Base-by-base conservation (phyloP, 2,329 filamentous ascomycete genomes). In the Colletotrichum musae region DNA sequence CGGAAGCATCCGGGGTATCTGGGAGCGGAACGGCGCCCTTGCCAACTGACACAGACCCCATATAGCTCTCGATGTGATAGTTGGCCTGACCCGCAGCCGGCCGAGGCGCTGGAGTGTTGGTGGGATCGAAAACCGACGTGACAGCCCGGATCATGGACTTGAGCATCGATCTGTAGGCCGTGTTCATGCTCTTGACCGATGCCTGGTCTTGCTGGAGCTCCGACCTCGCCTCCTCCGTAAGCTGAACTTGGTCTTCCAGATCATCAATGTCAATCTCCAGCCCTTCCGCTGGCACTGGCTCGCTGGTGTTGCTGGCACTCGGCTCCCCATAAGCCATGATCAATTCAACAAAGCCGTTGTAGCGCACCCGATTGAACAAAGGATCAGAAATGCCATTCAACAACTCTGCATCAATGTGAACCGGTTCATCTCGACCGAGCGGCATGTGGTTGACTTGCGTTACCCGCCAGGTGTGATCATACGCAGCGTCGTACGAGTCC, bases 401-500 rank as follows among this genome's bases (percentile, higher is more conserved):
- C 28, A 95, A 88, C 67, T 94, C 90, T 26, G 92, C 89, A 54
- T 92, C 87, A 72, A 98, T 88, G 77, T 93, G 93, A 21, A 98
- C 90, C 72, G 92, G 93, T 80, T 98, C 95, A 76, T 98, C 94
- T 56, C 93, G 91, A 4, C 95, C 95, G 4, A 99, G 85, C 1
- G 92, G 88, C 48, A 95, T 88, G 73, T 92, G 93, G 50, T 94
- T 94, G 71, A 97, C 91, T 52, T 93, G 92, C 66, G 92, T 93
- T 50, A 98, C 91, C 64, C 91, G 87, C 86, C 92, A 94, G 28
- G 82, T 79, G 10, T 85, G 79, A 16, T 85, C 80, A 3, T 77
- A 63, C 0, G 75, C 76, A 2, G 79, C 72, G 2, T 77, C 74
- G 10, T 81, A 77, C 24, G 82, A 82, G 0, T 86, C 84, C 75